Evolutionary conservation across 495 filamentous ascomycete species (phyloP).

Genomic region (Neurospora sp.): DNA sequence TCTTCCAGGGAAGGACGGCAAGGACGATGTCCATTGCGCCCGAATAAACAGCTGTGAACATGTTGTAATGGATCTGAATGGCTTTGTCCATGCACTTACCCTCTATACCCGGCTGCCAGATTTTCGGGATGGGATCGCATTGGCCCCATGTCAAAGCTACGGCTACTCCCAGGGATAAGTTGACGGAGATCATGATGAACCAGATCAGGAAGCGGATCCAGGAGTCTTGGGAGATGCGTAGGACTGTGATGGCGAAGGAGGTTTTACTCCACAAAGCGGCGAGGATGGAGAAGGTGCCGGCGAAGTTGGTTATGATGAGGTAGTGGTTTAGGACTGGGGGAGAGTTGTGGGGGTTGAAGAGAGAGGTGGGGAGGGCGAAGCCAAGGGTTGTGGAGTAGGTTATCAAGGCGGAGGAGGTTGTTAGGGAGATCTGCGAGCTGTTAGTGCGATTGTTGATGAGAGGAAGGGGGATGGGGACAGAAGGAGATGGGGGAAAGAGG

Average conservation of each 20-base stretch:
- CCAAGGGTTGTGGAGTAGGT: constrained; percentile 28
- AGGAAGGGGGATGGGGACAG: not conserved
- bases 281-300: constrained; percentile 25
- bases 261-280: constrained; percentile 26
- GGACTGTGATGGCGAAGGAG: constrained; percentile 25
- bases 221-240: constrained; percentile 21
- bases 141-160: constrained; percentile 25
- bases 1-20: constrained; percentile 26
- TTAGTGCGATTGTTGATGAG: not conserved
- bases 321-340: constrained; percentile 6
- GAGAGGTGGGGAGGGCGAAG: constrained; percentile 16
- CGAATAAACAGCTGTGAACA: constrained; percentile 23
- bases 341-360: constrained; percentile 12
- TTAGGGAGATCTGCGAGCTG: constrained; percentile 8
- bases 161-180: constrained; percentile 19
- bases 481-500: no score
- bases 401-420: constrained; percentile 58
- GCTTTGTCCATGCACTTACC: constrained; percentile 19
- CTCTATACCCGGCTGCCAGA: constrained; percentile 22
- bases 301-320: constrained; percentile 18
- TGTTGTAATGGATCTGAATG: constrained; percentile 23
- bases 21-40: constrained; percentile 26
- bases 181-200: constrained; percentile 29
- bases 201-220: constrained; percentile 22
- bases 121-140: constrained; percentile 25